These are phyloP conservation scores for Cercospora beticola DNA, from an alignment of 2,329 filamentous ascomycete species.

Conservation along the genomic window DNA sequence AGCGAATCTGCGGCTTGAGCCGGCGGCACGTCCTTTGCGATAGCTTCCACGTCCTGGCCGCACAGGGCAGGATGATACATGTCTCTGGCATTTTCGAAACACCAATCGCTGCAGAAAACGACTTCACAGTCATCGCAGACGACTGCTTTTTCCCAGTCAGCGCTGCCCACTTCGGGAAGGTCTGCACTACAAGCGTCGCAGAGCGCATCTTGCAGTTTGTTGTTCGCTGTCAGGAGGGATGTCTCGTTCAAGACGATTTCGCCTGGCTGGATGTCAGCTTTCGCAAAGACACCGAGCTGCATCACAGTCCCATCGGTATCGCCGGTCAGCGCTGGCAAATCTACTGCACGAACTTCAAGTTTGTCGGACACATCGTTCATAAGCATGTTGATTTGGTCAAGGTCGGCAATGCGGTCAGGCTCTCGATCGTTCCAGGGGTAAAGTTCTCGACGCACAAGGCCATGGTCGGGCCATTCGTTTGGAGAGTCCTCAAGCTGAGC, in stretches of 20 bases:
- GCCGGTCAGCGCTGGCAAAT: slow-evolving; percentile 66
- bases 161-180: slow-evolving; percentile 53
- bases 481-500: slow-evolving; percentile 6
- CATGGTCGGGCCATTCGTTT: slow-evolving; percentile 63
- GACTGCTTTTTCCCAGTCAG: slow-evolving; percentile 33
- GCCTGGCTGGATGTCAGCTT: slow-evolving; percentile 72
- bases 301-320: slow-evolving; percentile 48
- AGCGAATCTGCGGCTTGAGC: slow-evolving; percentile 60
- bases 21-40: slow-evolving; percentile 58
- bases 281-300: slow-evolving; percentile 89
- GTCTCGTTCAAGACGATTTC: slow-evolving; percentile 78
- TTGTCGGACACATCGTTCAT: slow-evolving; percentile 72
- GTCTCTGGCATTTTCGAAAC: slow-evolving; percentile 55
- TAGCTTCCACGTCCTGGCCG: slow-evolving; percentile 56
- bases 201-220: slow-evolving; percentile 78
- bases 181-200: slow-evolving; percentile 85
- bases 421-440: slow-evolving; percentile 65
- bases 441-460: slow-evolving; percentile 64
- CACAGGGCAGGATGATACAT: slow-evolving; percentile 61
- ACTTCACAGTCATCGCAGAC: slow-evolving; percentile 58
- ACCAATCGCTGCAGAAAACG: slow-evolving; percentile 60
- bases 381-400: slow-evolving; percentile 69
- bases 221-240: slow-evolving; percentile 84
- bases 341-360: slow-evolving; percentile 73
- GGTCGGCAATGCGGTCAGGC: slow-evolving; percentile 56